Evolutionary conservation across 345 rosid genomes (phyloP), one percentile per base, ranked within the genome.

Genomic region (Heritiera littoralis): DNA sequence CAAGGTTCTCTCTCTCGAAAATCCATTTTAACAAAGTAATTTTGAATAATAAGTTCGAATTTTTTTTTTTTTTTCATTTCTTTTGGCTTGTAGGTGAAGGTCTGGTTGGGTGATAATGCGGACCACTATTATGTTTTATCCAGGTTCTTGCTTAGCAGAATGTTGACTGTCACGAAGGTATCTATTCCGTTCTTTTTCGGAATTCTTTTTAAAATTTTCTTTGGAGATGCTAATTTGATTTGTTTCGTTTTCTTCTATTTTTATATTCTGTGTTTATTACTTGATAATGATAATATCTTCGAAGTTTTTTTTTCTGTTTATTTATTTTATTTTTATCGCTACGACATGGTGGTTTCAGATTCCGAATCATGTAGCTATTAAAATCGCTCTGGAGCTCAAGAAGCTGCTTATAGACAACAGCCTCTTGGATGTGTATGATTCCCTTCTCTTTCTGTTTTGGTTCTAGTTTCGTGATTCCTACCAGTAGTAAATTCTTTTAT

Each of bases 121-220:
- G 97, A 95, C 85, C 99, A 95, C 80, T 96, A 92, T 86, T 96
- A 94, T 81, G 98, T 96, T 52, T 86, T 96, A 23, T 96, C 98
- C 84, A 90, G 99, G 32, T 96, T 96, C 80, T 88, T 96, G 74
- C 93, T 96, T 52, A 91, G 98, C 81, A 92, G 99, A 86, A 96
- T 89, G 97, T 80, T 96, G 79, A 96, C 99, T 18, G 99, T 96
- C 28, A 96, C 99, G 54, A 96, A 96, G 98, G 99, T 94, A 45
- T 76, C 72, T 14, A 35, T 51, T 65, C 79, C 11, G 45, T 74
- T 45, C 1, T 65, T 9, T 60, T 76, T 68, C 7, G 9, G 8
- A 7, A 1, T 35, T 56, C 8, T 45, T 35, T 5, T 1, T 45
- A 11, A 28, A 5, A 0, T 49, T 65, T 63, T n/a, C 15, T 30